phyloP scores from a whole-genome alignment of 1,284 basidiomycete genomes.

The Austropuccinia psidii region DNA sequence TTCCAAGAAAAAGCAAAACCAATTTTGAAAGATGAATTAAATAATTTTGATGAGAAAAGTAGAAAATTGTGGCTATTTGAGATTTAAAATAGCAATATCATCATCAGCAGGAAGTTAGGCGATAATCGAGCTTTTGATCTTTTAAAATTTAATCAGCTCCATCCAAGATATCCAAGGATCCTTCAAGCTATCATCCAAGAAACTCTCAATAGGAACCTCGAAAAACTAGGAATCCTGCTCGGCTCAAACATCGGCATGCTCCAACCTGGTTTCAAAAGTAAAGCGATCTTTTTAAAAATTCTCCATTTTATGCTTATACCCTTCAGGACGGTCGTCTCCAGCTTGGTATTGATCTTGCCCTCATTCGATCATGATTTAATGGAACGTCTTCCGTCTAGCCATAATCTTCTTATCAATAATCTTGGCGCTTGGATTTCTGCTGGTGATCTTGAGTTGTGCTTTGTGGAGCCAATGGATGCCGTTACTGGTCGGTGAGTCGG shows the following conservation, averaged over 20 bases:
- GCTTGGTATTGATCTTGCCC: neutral
- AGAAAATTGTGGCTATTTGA: too few relatives aligned
- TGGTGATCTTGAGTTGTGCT: constrained; percentile 96
- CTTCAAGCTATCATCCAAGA: too few relatives aligned
- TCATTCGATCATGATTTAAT: neutral
- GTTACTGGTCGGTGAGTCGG: constrained; percentile 82
- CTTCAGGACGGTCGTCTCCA: neutral
- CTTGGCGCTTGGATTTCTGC: constrained; percentile 88
- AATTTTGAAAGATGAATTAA: too few relatives aligned
- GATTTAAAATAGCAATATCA: too few relatives aligned
- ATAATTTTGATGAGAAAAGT: too few relatives aligned
- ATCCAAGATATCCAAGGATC: too few relatives aligned
- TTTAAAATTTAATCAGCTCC: too few relatives aligned
- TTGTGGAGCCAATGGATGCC: constrained; percentile 96
- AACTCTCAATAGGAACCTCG: too few relatives aligned
- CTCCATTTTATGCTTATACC: neutral
- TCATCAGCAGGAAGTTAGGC: too few relatives aligned
- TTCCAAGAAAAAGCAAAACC: too few relatives aligned
- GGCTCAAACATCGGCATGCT: constrained; percentile 1
- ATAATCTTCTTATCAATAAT: constrained; percentile 93
- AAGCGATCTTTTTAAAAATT: neutral
- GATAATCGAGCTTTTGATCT: too few relatives aligned
- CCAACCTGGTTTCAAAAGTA: constrained; percentile 35
- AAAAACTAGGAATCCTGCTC: neutral
- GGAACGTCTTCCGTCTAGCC: neutral